phyloP scores from a whole-genome alignment of 148 eudicot genomes.

The Rhododendron mucronatum region DNA sequence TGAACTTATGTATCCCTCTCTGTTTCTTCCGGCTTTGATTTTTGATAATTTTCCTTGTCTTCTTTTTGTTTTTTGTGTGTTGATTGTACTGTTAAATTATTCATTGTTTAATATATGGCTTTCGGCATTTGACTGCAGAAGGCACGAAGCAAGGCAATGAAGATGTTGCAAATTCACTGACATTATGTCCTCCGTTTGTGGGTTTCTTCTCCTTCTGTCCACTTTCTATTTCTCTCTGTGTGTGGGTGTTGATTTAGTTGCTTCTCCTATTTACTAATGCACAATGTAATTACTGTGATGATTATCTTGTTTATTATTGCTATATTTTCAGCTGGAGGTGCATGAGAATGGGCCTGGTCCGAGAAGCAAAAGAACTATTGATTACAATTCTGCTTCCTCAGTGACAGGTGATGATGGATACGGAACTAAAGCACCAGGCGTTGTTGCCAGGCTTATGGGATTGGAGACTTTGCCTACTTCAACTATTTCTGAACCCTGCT shows the following conservation, averaged over 20 bases:
- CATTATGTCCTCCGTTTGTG: slow-evolving; percentile 38
- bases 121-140: slow-evolving; percentile 30
- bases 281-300: neutral
- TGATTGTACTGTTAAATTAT: neutral
- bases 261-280: neutral
- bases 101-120: slow-evolving; percentile 3
- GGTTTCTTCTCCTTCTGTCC: slow-evolving; percentile 34
- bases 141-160: slow-evolving; percentile 54
- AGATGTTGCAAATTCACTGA: slow-evolving; percentile 30
- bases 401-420: slow-evolving; percentile 52
- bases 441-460: slow-evolving; percentile 99
- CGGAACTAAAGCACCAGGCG: slow-evolving; percentile 73
- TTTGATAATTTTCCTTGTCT: neutral
- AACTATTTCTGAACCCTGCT: slow-evolving; percentile 44
- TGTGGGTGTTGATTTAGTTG: neutral
- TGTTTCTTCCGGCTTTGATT: neutral
- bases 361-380: slow-evolving; percentile 33
- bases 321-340: slow-evolving; percentile 39
- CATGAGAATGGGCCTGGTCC: slow-evolving; percentile 39
- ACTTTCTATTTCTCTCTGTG: neutral
- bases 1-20: neutral
- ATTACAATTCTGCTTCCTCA: slow-evolving; percentile 38
- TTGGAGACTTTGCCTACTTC: slow-evolving; percentile 79
- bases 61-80: neutral
- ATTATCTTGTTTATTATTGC: slow-evolving; percentile 11